These are phyloP conservation scores for Lichtheimia ornata DNA, from an alignment of 371 early-diverging fungal species.

Conservation along the genomic window DNA sequence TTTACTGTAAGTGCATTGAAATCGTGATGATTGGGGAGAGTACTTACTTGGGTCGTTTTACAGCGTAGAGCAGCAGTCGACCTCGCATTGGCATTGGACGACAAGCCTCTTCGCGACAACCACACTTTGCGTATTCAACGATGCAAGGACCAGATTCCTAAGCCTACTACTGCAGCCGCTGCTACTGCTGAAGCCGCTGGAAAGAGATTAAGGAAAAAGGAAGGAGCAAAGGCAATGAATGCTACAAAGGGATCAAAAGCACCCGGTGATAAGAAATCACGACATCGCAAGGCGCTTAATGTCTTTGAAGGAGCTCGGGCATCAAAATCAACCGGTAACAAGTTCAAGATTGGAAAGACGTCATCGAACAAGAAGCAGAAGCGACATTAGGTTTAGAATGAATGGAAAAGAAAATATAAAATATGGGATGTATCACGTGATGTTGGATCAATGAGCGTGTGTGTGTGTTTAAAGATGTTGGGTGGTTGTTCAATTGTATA, in stretches of 20 bases:
- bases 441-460: no score
- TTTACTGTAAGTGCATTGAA: constrained; percentile 50
- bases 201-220: constrained; percentile 21
- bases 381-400: no score
- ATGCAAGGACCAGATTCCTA: constrained; percentile 31
- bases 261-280: constrained; percentile 35
- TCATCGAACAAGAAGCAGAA: background rate
- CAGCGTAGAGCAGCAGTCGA: constrained; percentile 68
- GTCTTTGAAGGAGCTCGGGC: constrained; percentile 67
- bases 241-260: constrained; percentile 21
- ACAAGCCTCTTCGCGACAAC: constrained; percentile 64
- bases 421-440: no score
- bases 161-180: background rate
- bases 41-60: background rate
- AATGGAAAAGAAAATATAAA: no score
- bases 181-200: background rate
- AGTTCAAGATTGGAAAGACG: constrained; percentile 6
- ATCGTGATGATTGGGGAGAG: background rate
- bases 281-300: constrained; percentile 29
- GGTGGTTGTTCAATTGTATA: no score
- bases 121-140: constrained; percentile 64
- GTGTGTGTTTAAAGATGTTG: no score
- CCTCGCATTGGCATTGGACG: constrained; percentile 80
- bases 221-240: constrained; percentile 29
- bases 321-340: constrained; percentile 32